A percentile compares a stretch with the other conserved stretches of the same genome.
Conservation (phyloP, 2,329 filamentous ascomycete genomes). For the Bipolaris cookei region DNA sequence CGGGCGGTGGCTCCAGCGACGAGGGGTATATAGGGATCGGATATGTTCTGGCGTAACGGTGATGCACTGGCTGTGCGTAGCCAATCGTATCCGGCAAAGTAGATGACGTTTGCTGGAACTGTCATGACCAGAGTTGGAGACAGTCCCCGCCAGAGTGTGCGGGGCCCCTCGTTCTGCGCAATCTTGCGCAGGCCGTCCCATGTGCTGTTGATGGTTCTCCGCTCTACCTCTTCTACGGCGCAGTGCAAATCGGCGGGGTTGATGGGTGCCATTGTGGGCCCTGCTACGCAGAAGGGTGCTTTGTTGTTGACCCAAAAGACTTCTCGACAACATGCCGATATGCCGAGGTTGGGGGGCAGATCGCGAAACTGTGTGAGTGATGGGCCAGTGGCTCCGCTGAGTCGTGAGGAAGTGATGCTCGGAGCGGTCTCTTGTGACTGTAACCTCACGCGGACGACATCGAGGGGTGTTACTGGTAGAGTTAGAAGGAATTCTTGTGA, state of each 20-base stretch:
- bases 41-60: conserved; percentile 65
- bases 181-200: conserved; percentile 94
- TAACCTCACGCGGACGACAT: conserved; percentile 92
- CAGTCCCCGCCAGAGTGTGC: conserved; percentile 88
- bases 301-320: conserved; percentile 95
- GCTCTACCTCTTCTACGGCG: conserved; percentile 84
- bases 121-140: conserved; percentile 96
- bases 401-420: conserved; percentile 60
- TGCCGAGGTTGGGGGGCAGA: conserved; percentile 83
- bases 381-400: conserved; percentile 34
- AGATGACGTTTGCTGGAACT: conserved; percentile 94
- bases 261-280: conserved; percentile 56
- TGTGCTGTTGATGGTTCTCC: conserved; percentile 85
- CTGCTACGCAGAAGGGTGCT: conserved; percentile 79
- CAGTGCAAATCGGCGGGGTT: conserved; percentile 64
- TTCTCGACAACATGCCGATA: conserved; percentile 93
- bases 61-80: conserved; percentile 75
- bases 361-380: conserved; percentile 62
- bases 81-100: conserved; percentile 98
- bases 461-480: conserved; percentile 78
- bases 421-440: conserved; percentile 76
- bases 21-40: conserved; percentile 77
- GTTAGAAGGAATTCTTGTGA: conserved; percentile 13
- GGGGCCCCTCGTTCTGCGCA: conserved; percentile 85
- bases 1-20: conserved; percentile 80